Evolutionary conservation across 495 filamentous ascomycete species (phyloP), one percentile per base, ranked within the genome.

Genomic region (Penicillium fimorum): DNA sequence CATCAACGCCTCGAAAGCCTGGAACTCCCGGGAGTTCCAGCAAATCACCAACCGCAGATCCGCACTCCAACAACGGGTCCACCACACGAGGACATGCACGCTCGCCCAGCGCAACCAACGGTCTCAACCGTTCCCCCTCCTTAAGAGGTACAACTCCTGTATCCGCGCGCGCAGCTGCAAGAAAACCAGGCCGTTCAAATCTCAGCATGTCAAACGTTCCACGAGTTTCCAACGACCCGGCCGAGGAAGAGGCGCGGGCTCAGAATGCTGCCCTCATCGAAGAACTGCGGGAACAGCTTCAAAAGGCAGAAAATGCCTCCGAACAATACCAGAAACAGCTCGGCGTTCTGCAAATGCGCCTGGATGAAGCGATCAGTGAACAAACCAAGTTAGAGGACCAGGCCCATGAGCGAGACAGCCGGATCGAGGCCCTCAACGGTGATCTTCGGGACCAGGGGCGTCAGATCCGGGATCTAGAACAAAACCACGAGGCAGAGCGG

Each of bases 401-500:
- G 53, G 75, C 86, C 41, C 92, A 97, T 63, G 90, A 93, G 72
- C 84, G 82, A 59, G 91, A 92, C 38, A 86, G 89, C 70, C 81
- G 82, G 63, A 84, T 96, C 50, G 91, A 96, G 62, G 72, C 77
- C 8, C 78, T 97, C 44, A 84, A 88, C 64, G 86, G 85, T 63
- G 89, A 95, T 65, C 88, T 91, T 67, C 83, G 86, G 53, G 90
- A 96, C 49, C 79, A 84, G 40, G 81, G 84, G 15, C 84, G 91
- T 48, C 86, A 93, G 71, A 88, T 88, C 62, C 81, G 92, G 53
- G 94, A 98, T 65, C 82, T 96, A 70, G 91, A 96, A 68, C 83
- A 84, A 53, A 89, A 92, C 33, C 93, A 94, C 71, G 93, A 97
- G 71, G 80, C 86, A 44, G 94, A 98, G 73, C 84, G 92, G 41